phyloP scores from a whole-genome alignment of 2,329 filamentous ascomycete species.

The Hypoxylon sp. region DNA sequence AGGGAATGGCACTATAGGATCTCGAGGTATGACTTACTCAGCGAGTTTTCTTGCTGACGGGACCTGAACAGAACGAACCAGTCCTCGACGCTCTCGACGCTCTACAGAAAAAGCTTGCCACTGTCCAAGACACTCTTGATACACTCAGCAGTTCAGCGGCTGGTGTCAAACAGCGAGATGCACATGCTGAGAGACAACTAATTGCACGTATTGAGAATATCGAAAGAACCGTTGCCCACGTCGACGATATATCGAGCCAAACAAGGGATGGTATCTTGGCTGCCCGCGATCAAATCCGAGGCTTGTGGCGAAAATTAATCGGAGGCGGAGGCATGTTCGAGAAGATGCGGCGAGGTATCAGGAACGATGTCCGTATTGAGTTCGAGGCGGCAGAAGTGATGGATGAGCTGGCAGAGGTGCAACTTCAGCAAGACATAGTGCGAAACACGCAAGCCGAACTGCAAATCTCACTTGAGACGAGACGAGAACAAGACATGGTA shows the following conservation, averaged over 20 bases:
- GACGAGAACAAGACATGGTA: neutral
- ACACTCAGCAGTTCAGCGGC: neutral
- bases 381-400: neutral
- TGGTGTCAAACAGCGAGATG: neutral
- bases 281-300: neutral
- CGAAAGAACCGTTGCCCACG: neutral
- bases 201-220: neutral
- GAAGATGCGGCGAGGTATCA: neutral
- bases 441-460: neutral
- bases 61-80: conserved; percentile 1
- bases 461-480: neutral
- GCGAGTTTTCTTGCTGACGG: conserved; percentile 8
- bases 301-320: neutral
- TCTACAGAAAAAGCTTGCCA: neutral
- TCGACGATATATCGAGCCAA: neutral
- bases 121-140: neutral
- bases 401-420: neutral
- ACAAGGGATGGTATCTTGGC: neutral
- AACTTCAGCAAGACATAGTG: neutral
- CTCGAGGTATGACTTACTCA: conserved; percentile 6
- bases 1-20: conserved; percentile 9
- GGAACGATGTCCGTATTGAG: neutral
- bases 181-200: no score
- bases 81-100: neutral
- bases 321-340: neutral